Conservation (phyloP, 2,329 filamentous ascomycete species). For the Ophiostoma novo-ulmi region DNA sequence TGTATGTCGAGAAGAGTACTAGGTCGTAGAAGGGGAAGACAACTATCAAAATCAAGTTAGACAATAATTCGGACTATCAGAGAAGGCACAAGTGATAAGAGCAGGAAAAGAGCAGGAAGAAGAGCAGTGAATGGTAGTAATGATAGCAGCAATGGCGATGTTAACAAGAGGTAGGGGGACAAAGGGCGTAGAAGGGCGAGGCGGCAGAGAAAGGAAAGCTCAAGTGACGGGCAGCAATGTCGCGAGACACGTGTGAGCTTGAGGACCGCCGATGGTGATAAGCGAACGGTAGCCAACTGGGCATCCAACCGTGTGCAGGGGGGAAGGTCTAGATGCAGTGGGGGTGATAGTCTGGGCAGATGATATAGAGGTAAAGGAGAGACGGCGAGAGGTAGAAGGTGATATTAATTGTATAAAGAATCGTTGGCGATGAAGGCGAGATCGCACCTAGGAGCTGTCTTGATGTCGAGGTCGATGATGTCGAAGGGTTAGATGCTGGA, state of each 20-base stretch:
- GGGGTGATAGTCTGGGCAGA: constrained; percentile 1
- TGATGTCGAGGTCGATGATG: background rate
- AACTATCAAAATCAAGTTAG: background rate
- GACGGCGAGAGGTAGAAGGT: background rate
- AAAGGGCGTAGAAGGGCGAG: background rate
- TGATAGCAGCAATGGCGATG: too few relatives aligned
- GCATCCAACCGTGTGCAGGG: background rate
- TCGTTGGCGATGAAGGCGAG: background rate
- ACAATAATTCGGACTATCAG: background rate
- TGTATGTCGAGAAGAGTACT: background rate
- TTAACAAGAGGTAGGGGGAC: background rate
- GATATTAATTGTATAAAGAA: background rate
- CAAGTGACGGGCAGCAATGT: background rate
- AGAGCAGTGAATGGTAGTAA: background rate
- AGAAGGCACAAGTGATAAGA: background rate
- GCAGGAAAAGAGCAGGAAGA: background rate
- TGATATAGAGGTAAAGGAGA: background rate
- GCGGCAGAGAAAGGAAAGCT: background rate
- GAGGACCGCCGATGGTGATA: background rate
- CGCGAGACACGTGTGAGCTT: constrained; percentile 10
- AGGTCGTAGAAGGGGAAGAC: background rate
- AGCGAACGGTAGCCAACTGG: background rate
- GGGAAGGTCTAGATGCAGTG: background rate
- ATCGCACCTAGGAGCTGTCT: constrained; percentile 15
- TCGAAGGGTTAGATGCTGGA: background rate